phyloP scores from a whole-genome alignment of 2,329 filamentous ascomycete species.

The Trichophyton schoenleinii region DNA sequence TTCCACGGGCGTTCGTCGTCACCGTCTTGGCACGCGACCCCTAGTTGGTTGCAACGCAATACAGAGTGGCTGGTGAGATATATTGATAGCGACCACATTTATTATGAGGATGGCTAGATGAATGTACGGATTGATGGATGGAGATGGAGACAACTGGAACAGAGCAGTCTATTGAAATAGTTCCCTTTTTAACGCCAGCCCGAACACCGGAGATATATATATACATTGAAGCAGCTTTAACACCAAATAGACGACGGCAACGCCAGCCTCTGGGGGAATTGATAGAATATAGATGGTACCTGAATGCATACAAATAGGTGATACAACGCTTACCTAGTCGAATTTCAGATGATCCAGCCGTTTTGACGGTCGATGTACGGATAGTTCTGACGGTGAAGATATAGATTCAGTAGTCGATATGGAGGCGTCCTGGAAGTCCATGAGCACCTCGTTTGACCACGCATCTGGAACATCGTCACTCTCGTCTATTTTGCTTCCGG shows the following conservation, averaged over 20 bases:
- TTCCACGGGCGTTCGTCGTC: neutral
- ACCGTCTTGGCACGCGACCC: slow-evolving; percentile 1
- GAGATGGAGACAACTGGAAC: neutral
- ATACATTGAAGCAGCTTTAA: neutral
- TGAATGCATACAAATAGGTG: neutral
- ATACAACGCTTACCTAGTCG: neutral
- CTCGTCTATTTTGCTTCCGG: neutral
- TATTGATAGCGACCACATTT: neutral
- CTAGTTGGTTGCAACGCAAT: neutral
- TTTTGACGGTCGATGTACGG: neutral
- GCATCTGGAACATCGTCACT: neutral
- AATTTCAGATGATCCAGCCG: neutral
- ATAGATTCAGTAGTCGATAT: neutral
- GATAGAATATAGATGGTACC: neutral
- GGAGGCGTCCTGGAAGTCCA: neutral
- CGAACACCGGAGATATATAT: neutral
- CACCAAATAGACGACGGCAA: neutral
- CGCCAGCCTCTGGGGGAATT: neutral
- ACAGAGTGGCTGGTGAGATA: neutral
- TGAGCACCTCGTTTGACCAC: slow-evolving; percentile 1
- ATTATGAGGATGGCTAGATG: neutral
- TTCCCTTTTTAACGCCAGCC: neutral
- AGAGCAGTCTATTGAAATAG: neutral
- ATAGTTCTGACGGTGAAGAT: neutral
- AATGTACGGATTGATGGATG: neutral